A percentile compares a stretch with the other conserved stretches of the same genome.
phyloP scores from a whole-genome alignment of 257 asterid species.

The Handroanthus guayacan region DNA sequence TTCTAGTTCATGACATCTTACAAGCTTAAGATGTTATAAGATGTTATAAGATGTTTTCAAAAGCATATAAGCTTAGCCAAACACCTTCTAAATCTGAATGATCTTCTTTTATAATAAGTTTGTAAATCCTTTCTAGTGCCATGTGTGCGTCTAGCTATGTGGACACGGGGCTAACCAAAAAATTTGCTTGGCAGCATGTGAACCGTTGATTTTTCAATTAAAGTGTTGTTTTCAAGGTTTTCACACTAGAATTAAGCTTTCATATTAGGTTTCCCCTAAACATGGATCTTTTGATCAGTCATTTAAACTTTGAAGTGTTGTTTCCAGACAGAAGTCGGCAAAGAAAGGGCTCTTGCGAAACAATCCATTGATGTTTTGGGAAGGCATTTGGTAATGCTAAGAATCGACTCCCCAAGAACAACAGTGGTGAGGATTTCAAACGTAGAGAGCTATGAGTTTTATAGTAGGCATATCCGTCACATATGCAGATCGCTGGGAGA shows the following conservation, averaged over 20 bases:
- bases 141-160: background rate
- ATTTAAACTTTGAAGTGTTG: conserved; percentile 24
- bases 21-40: too few species aligned
- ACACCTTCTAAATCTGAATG: background rate
- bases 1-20: too few species aligned
- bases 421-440: conserved; percentile 55
- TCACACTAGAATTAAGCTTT: background rate
- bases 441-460: background rate
- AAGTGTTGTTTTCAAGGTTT: conserved; percentile 5
- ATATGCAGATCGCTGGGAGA: conserved; percentile 50
- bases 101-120: background rate
- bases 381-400: conserved; percentile 48
- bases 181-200: background rate
- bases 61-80: too few species aligned
- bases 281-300: conserved; percentile 1
- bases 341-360: conserved; percentile 62
- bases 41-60: too few species aligned
- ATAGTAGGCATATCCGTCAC: background rate
- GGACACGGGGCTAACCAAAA: background rate
- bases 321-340: conserved; percentile 63
- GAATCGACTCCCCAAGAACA: conserved; percentile 73
- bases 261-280: background rate
- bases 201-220: background rate
- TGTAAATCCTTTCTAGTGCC: background rate
- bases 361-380: conserved; percentile 55